A percentile compares a stretch with the other conserved stretches of the same genome.
Conservation (phyloP, 1,139 yeast genomes). For the Candida sp. region DNA sequence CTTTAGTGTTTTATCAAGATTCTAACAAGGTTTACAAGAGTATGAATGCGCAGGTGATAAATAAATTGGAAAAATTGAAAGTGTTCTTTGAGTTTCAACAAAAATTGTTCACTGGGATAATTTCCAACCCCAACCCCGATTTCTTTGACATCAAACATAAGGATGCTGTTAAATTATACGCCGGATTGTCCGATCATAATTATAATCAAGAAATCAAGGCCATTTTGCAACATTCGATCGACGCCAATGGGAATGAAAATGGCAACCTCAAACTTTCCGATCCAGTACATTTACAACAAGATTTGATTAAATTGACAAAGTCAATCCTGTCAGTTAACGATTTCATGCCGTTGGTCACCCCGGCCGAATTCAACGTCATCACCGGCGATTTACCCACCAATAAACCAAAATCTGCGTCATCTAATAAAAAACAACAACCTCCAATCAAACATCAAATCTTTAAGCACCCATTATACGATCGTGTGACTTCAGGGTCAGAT, state of each 20-base stretch:
- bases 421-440: slow-evolving; percentile 14
- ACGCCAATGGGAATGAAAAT: slow-evolving; percentile 6
- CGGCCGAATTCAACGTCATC: slow-evolving; percentile 36
- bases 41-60: slow-evolving; percentile 25
- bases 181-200: slow-evolving; percentile 28
- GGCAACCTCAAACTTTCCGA: neutral
- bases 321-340: slow-evolving; percentile 26
- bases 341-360: slow-evolving; percentile 40
- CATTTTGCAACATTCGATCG: slow-evolving; percentile 12
- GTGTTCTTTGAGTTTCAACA: slow-evolving; percentile 40
- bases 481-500: slow-evolving; percentile 41
- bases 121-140: slow-evolving; percentile 18
- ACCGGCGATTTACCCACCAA: slow-evolving; percentile 36
- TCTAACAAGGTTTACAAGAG: slow-evolving; percentile 34
- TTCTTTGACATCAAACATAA: slow-evolving; percentile 31
- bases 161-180: slow-evolving; percentile 33
- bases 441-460: slow-evolving; percentile 38
- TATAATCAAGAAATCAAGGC: slow-evolving; percentile 27
- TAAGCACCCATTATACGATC: slow-evolving; percentile 38
- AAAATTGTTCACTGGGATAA: slow-evolving; percentile 21
- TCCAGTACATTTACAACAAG: slow-evolving; percentile 4
- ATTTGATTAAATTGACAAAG: slow-evolving; percentile 4
- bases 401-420: slow-evolving; percentile 13
- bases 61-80: slow-evolving; percentile 37
- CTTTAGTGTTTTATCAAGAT: slow-evolving; percentile 35